Evolutionary conservation across 2,329 filamentous ascomycete genomes (phyloP).

Genomic region (Colletotrichum zoysiae): DNA sequence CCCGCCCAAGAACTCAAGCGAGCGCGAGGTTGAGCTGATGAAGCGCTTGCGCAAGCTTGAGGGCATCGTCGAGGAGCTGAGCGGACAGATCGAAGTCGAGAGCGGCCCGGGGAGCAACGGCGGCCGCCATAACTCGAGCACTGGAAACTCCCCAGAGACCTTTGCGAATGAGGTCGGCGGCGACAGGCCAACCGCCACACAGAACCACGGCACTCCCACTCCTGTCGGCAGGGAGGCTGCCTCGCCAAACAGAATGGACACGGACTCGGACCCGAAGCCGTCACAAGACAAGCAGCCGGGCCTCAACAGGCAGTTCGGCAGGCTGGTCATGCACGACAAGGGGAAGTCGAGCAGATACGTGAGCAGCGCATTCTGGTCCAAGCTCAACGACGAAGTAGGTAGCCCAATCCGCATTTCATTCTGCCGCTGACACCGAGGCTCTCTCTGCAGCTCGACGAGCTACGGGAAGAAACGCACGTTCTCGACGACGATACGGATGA

Average conservation of each 20-base stretch:
- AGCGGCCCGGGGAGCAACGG: slow-evolving; percentile 38
- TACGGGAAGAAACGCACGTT: slow-evolving; percentile 57
- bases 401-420: slow-evolving; percentile 26
- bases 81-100: slow-evolving; percentile 72
- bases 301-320: slow-evolving; percentile 69
- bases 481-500: slow-evolving; percentile 65
- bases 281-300: slow-evolving; percentile 44
- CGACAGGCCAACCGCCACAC: slow-evolving; percentile 30
- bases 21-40: slow-evolving; percentile 76
- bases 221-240: not conserved
- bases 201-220: not conserved
- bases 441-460: slow-evolving; percentile 53
- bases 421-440: slow-evolving; percentile 37
- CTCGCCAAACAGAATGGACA: slow-evolving; percentile 30
- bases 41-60: slow-evolving; percentile 80
- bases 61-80: slow-evolving; percentile 79
- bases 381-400: slow-evolving; percentile 78
- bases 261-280: slow-evolving; percentile 43
- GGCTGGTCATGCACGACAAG: slow-evolving; percentile 77
- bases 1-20: slow-evolving; percentile 68
- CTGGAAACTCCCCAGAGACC: slow-evolving; percentile 49
- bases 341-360: slow-evolving; percentile 79
- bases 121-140: slow-evolving; percentile 43
- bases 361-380: slow-evolving; percentile 82
- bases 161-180: slow-evolving; percentile 40